phyloP scores from a whole-genome alignment of 2,329 filamentous ascomycete genomes.

The Sclerotinia trifoliorum region DNA sequence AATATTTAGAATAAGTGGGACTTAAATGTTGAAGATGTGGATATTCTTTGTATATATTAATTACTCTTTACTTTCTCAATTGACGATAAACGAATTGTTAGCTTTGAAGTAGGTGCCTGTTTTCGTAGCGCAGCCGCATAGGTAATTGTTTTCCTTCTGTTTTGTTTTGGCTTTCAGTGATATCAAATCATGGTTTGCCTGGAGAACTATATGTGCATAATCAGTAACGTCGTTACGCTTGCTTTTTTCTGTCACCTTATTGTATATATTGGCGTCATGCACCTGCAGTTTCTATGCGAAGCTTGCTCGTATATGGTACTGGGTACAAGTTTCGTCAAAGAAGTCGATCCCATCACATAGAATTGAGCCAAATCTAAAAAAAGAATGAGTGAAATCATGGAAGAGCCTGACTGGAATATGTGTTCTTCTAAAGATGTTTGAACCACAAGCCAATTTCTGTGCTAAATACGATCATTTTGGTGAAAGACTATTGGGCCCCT shows the following conservation, averaged over 20 bases:
- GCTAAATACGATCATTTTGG: background rate
- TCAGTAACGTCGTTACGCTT: background rate
- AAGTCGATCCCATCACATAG: background rate
- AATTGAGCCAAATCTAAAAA: background rate
- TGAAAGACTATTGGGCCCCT: background rate
- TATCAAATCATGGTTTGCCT: background rate
- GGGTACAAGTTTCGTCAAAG: too few species aligned
- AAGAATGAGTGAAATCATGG: background rate
- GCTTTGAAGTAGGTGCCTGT: background rate
- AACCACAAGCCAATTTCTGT: background rate
- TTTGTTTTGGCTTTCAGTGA: background rate
- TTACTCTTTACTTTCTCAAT: background rate
- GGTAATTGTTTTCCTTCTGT: background rate
- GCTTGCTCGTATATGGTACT: background rate
- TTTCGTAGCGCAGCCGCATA: background rate
- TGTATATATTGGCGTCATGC: background rate
- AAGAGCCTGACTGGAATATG: background rate
- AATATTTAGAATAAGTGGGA: too few species aligned
- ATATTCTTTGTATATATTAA: background rate
- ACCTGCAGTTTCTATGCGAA: background rate
- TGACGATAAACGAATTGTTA: too few species aligned
- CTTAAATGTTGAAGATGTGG: background rate
- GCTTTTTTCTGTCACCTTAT: background rate
- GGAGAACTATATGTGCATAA: background rate
- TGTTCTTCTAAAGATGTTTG: background rate